Percentiles rank a stretch among this genome's conserved stretches.
phyloP scores from a whole-genome alignment of 108 stramenopile species.

The Parietichytrium sp. region DNA sequence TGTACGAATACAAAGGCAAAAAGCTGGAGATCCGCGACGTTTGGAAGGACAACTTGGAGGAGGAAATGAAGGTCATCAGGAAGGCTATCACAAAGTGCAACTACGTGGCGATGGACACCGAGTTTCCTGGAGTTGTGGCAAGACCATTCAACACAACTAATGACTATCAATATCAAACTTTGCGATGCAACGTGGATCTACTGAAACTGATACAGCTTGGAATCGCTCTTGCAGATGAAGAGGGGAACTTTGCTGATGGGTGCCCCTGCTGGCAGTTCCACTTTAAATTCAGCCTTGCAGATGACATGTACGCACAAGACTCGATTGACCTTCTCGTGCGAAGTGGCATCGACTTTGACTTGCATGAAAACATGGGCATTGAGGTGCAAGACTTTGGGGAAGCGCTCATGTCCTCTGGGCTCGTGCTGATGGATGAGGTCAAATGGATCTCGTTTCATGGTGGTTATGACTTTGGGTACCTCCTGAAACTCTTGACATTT shows the following conservation, averaged over 20 bases:
- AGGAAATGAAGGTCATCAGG: slow-evolving; percentile 84
- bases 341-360: slow-evolving; percentile 89
- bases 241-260: slow-evolving; percentile 82
- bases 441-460: slow-evolving; percentile 93
- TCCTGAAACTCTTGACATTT: slow-evolving; percentile 72
- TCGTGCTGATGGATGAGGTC: slow-evolving; percentile 90
- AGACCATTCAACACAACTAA: slow-evolving; percentile 65
- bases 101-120: slow-evolving; percentile 98
- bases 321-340: slow-evolving; percentile 89
- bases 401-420: slow-evolving; percentile 89
- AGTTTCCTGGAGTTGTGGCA: slow-evolving; percentile 98
- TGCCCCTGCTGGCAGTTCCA: slow-evolving; percentile 99
- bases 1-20: slow-evolving; percentile 40
- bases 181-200: slow-evolving; percentile 96
- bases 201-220: slow-evolving; percentile 97
- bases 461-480: slow-evolving; percentile 96
- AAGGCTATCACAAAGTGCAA: slow-evolving; percentile 86
- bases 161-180: slow-evolving; percentile 94
- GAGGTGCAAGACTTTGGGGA: slow-evolving; percentile 92
- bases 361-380: slow-evolving; percentile 86
- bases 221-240: slow-evolving; percentile 82
- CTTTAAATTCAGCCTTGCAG: slow-evolving; percentile 78
- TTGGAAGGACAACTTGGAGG: slow-evolving; percentile 62
- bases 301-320: slow-evolving; percentile 98
- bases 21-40: slow-evolving; percentile 66